Evolutionary conservation across 371 early-diverging fungal species (phyloP), one percentile per base, ranked within the genome.

Genomic region (Capillidium heterosporum): DNA sequence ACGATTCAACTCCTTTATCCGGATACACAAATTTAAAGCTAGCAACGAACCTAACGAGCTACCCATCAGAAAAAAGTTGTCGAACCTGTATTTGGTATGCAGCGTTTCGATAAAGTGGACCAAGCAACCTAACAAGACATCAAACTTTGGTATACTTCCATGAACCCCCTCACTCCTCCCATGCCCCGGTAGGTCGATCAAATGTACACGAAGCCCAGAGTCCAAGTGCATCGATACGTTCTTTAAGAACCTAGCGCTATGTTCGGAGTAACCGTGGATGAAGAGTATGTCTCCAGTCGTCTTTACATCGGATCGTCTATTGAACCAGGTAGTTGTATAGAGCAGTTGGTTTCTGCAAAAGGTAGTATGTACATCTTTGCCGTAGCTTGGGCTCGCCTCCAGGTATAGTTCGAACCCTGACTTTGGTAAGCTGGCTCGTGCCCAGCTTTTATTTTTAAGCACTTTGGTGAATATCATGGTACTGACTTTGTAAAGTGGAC

Each of bases 151-250:
- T 17, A 49, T 24, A 23, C 15, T 24, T 49, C 50, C 55, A 28
- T 55, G 55, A 21, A 55, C 42, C 8, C 55, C 55, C 19, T 55
- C 55, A n/a, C 55, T 55, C 24, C 55, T 40, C 10, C 55, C 55
- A 19, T 55, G 55, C 4, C 55, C 43, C 35, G 55, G 55, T n/a
- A 55, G 24, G 35, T 55, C 55, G 11, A 55, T 11, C 10, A 42
- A 11, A 43, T 55, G 55, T 21, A 55, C 43, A 10, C 55, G 15
- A 40, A 42, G 42, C 28, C 55, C 55, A 32, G 32, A n/a, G 5
- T 52, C 52, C 15, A 52, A 35, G 21, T 32, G 35, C n/a, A 19
- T 17, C n/a, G 21, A 5, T 17, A 29, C 15, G 8, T 32, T 3
- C 52, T 52, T 29, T 5, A 29, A 15, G 39, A 52, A 52, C 5